Percentiles rank a stretch among this genome's conserved stretches.
phyloP scores from a whole-genome alignment of 2,329 filamentous ascomycete species.

The Aspergillus sp. region DNA sequence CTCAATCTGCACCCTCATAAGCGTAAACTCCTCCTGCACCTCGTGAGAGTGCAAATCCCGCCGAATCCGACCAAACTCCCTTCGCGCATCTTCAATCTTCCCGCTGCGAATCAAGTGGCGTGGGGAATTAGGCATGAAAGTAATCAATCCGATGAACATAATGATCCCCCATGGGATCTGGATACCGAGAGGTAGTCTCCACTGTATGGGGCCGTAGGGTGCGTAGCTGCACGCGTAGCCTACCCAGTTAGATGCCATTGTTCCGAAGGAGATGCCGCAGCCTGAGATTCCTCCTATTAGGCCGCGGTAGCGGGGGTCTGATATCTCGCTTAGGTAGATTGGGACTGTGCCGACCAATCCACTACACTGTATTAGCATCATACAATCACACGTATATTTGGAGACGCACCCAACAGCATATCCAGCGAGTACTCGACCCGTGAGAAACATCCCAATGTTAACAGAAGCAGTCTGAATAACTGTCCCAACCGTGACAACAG shows the following conservation, averaged over 20 bases:
- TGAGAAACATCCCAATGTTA: conserved; percentile 50
- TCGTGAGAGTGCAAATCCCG: conserved; percentile 41
- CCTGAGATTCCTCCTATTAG: conserved; percentile 50
- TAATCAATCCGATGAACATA: conserved; percentile 47
- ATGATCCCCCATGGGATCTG: conserved; percentile 53
- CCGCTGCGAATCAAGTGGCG: conserved; percentile 48
- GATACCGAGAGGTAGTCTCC: conserved; percentile 49
- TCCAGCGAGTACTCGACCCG: conserved; percentile 44
- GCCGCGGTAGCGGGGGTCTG: conserved; percentile 43
- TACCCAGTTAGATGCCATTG: conserved; percentile 53
- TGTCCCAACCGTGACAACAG: conserved; percentile 50
- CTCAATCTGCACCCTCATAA: conserved; percentile 51
- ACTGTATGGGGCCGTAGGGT: conserved; percentile 48
- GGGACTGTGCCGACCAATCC: conserved; percentile 48
- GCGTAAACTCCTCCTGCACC: conserved; percentile 45
- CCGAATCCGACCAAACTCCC: conserved; percentile 44
- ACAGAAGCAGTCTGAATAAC: conserved; percentile 49
- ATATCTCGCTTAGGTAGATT: conserved; percentile 52
- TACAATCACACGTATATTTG: not conserved
- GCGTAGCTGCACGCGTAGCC: conserved; percentile 51
- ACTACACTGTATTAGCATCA: conserved; percentile 15
- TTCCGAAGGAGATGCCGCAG: conserved; percentile 50
- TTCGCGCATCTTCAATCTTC: conserved; percentile 43
- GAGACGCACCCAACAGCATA: conserved; percentile 39
- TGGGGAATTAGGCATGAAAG: conserved; percentile 53